A percentile compares a stretch with the other conserved stretches of the same genome.
Evolutionary conservation across 148 eudicot genomes (phyloP).

Genomic region (Simmondsia chinensis): DNA sequence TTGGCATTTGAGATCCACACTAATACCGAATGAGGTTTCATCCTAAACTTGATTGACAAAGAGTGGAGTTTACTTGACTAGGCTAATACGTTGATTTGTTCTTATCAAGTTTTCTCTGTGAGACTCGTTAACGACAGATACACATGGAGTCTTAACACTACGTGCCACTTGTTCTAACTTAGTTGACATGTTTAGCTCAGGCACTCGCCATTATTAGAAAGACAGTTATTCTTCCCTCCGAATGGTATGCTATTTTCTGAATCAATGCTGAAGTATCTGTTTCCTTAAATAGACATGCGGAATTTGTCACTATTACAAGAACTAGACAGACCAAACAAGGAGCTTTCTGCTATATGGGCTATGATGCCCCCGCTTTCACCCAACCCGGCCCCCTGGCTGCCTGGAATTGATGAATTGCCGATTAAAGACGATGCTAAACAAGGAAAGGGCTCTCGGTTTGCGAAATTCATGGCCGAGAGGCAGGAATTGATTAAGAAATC

Average conservation of each 20-base stretch:
- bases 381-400: conserved; percentile 46
- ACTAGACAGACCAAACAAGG: conserved; percentile 60
- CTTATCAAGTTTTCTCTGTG: no score
- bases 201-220: not conserved
- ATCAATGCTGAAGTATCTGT: not conserved
- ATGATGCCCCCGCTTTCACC: conserved; percentile 71
- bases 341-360: conserved; percentile 76
- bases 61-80: no score
- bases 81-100: no score
- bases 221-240: no score
- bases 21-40: no score
- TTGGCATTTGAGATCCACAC: no score
- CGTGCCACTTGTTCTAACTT: not conserved
- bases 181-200: not conserved
- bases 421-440: conserved; percentile 25
- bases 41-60: no score
- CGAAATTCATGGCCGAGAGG: conserved; percentile 67
- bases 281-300: conserved; percentile 44
- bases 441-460: conserved; percentile 73
- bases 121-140: no score
- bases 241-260: not conserved
- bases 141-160: no score
- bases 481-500: conserved; percentile 33
- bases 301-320: conserved; percentile 43
- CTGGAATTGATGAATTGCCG: conserved; percentile 15